Conservation (phyloP, 306 rosid genomes). For the Calophaca sinica region DNA sequence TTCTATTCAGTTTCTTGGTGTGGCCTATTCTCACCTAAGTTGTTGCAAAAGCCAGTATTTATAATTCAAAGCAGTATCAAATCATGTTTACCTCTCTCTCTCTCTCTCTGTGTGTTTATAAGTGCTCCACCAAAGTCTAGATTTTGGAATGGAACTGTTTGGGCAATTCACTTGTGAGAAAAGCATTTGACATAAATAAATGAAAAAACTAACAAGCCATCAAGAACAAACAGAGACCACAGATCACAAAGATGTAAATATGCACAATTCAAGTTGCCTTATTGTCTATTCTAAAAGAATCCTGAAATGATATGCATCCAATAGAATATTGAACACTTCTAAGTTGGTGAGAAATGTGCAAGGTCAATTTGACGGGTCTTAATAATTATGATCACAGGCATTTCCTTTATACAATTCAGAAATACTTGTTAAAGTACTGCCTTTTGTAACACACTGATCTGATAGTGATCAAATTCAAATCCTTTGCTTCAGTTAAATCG, state of each 20-base stretch:
- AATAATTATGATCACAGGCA: conserved; percentile 14
- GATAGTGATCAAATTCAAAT: conserved; percentile 34
- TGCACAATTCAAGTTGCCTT: no score
- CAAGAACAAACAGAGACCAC: no score
- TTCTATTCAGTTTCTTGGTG: conserved; percentile 57
- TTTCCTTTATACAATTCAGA: conserved; percentile 17
- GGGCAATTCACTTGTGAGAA: no score
- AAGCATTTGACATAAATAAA: no score
- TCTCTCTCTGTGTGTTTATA: no score
- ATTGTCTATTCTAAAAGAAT: conserved; percentile 34
- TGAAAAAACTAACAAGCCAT: no score
- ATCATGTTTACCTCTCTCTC: conserved; percentile 41
- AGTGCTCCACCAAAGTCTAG: no score
- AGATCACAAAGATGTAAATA: no score
- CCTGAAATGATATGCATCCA: conserved; percentile 19
- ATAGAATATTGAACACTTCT: conserved; percentile 26
- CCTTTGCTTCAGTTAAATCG: conserved; percentile 9
- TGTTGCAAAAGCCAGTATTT: conserved; percentile 54
- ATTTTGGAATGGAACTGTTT: no score
- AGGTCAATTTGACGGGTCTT: conserved; percentile 30
- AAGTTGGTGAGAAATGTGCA: not conserved
- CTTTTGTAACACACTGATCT: conserved; percentile 31
- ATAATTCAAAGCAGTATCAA: conserved; percentile 43
- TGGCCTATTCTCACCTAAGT: conserved; percentile 49
- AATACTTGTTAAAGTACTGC: conserved; percentile 26